Evolutionary conservation across 345 rosid genomes (phyloP).

Genomic region (Corchorus olitorius): DNA sequence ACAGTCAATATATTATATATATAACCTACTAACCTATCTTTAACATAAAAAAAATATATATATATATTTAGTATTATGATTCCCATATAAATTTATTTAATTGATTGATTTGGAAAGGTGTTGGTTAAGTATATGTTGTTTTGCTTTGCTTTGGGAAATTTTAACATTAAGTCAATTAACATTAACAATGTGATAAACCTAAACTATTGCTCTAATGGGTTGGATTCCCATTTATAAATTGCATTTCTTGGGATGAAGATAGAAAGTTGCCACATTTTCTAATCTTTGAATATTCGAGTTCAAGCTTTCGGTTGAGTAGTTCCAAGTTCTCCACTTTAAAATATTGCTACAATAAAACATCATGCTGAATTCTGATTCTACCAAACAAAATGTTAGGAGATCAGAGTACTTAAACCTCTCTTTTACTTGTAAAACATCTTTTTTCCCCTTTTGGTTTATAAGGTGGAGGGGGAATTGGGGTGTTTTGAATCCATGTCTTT

Average conservation of each 20-base stretch:
- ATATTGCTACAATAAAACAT: too few species aligned
- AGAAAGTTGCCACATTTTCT: background rate
- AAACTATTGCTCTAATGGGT: background rate
- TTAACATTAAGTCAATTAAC: background rate
- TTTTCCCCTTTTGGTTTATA: background rate
- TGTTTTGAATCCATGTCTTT: too few species aligned
- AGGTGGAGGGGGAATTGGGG: too few species aligned
- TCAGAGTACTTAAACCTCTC: background rate
- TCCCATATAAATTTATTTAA: background rate
- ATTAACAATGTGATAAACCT: background rate
- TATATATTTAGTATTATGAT: background rate
- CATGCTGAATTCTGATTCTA: too few species aligned
- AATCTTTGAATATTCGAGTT: background rate
- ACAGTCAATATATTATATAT: slow-evolving; percentile 4
- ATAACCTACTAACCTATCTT: background rate
- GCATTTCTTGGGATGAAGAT: background rate
- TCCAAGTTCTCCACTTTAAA: background rate
- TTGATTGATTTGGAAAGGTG: slow-evolving; percentile 1
- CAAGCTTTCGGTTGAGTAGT: background rate
- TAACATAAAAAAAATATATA: too few species aligned
- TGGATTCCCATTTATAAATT: background rate
- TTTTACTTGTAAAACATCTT: background rate
- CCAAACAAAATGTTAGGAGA: too few species aligned
- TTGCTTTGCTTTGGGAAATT: background rate
- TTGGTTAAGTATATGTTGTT: background rate